A percentile compares a stretch with the other conserved stretches of the same genome.
Evolutionary conservation across 2,329 filamentous ascomycete species (phyloP).

Genomic region (Penicillium sp.): DNA sequence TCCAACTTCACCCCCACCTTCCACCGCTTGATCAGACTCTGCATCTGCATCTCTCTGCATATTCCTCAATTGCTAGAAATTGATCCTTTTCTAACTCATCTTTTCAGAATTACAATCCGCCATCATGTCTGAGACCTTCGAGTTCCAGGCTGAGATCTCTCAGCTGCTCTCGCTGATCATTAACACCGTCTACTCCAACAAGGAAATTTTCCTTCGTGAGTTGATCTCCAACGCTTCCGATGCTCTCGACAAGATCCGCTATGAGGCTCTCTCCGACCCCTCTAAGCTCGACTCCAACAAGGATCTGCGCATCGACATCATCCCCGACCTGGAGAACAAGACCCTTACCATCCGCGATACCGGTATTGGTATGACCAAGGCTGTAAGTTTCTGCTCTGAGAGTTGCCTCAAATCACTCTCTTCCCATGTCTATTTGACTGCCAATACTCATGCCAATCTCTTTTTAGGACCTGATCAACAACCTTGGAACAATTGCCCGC

Average conservation of each 20-base stretch:
- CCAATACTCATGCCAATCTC: background rate
- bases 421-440: background rate
- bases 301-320: constrained; percentile 98
- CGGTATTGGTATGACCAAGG: constrained; percentile 99
- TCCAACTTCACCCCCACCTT: constrained; percentile 9
- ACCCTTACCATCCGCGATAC: constrained; percentile 95
- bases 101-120: constrained; percentile 18
- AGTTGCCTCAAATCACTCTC: background rate
- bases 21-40: constrained; percentile 10
- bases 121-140: constrained; percentile 94
- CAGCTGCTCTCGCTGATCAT: constrained; percentile 99
- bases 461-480: constrained; percentile 93
- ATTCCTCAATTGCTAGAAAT: constrained; percentile 3
- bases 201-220: constrained; percentile 99
- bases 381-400: constrained; percentile 61
- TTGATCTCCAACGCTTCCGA: constrained; percentile 97
- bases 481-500: constrained; percentile 98
- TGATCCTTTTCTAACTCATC: background rate
- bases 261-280: constrained; percentile 95
- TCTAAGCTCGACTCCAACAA: constrained; percentile 96
- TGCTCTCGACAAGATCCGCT: constrained; percentile 99
- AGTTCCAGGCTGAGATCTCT: constrained; percentile 99
- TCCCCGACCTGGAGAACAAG: constrained; percentile 96
- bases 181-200: constrained; percentile 99
- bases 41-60: constrained; percentile 3